Conservation (phyloP, 2,329 filamentous ascomycete genomes). For the Epichloe sibirici region DNA sequence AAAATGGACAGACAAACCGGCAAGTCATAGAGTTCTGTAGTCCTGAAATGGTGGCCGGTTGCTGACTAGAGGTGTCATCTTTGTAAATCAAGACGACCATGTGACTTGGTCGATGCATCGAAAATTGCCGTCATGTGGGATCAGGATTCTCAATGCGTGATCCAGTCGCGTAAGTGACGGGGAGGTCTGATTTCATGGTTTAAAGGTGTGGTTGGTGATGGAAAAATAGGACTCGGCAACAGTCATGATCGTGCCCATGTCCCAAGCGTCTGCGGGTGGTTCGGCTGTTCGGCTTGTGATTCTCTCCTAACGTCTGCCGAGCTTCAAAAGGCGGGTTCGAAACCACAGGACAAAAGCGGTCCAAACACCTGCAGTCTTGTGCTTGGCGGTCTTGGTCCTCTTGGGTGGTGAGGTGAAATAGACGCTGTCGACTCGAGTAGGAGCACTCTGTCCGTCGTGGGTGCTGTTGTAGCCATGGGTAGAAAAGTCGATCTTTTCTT, state of each 20-base stretch:
- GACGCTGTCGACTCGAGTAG: slow-evolving; percentile 27
- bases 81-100: not conserved
- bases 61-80: not conserved
- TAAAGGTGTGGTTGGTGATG: not conserved
- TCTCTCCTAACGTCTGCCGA: slow-evolving; percentile 26
- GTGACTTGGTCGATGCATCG: not conserved
- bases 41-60: not conserved
- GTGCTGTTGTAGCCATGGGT: slow-evolving; percentile 28
- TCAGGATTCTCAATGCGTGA: not conserved
- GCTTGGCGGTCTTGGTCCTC: slow-evolving; percentile 39
- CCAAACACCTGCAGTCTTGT: slow-evolving; percentile 50
- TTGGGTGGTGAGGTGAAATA: slow-evolving; percentile 28
- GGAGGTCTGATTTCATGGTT: not conserved
- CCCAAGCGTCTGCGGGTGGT: not conserved
- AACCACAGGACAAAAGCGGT: slow-evolving; percentile 53
- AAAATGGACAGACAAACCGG: not conserved
- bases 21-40: not conserved
- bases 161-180: not conserved
- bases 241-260: not conserved
- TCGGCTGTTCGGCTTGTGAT: slow-evolving; percentile 7
- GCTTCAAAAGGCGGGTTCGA: slow-evolving; percentile 36
- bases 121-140: not conserved
- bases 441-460: slow-evolving; percentile 16
- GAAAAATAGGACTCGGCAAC: not conserved
- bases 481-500: slow-evolving; percentile 31